phyloP scores from a whole-genome alignment of 176 grass and related monocot genomes.

The Aegilops speltoides region DNA sequence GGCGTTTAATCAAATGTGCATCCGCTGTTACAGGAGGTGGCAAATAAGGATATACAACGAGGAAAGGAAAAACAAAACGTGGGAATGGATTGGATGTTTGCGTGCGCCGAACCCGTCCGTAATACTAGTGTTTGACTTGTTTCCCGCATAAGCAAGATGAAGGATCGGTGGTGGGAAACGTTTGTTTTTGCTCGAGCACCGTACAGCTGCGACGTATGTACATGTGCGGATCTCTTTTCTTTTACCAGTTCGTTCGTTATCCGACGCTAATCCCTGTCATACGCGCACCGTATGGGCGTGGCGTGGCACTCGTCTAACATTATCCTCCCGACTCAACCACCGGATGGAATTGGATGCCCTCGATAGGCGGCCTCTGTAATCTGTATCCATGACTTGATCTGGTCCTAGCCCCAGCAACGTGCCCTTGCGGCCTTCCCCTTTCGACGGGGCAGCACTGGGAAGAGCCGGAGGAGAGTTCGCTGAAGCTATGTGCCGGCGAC shows the following conservation, averaged over 20 bases:
- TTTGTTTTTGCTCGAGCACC: neutral
- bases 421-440: neutral
- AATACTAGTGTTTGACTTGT: constrained; percentile 36
- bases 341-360: constrained; percentile 3
- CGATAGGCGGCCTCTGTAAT: neutral
- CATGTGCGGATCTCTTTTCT: constrained; percentile 14
- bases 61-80: no score
- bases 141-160: constrained; percentile 7
- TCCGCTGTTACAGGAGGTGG: neutral
- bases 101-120: constrained; percentile 27
- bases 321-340: constrained; percentile 6
- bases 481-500: neutral
- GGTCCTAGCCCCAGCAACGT: constrained; percentile 9
- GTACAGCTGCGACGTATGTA: neutral
- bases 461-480: neutral
- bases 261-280: constrained; percentile 43
- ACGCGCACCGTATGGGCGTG: constrained; percentile 26
- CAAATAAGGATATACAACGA: no score
- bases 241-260: neutral
- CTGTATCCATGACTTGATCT: constrained; percentile 16
- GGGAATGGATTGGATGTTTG: neutral
- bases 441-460: neutral
- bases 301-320: constrained; percentile 19
- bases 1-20: no score
- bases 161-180: neutral